Evolutionary conservation across 2,329 filamentous ascomycete species (phyloP).

Genomic region (Drechmeria coniospora): DNA sequence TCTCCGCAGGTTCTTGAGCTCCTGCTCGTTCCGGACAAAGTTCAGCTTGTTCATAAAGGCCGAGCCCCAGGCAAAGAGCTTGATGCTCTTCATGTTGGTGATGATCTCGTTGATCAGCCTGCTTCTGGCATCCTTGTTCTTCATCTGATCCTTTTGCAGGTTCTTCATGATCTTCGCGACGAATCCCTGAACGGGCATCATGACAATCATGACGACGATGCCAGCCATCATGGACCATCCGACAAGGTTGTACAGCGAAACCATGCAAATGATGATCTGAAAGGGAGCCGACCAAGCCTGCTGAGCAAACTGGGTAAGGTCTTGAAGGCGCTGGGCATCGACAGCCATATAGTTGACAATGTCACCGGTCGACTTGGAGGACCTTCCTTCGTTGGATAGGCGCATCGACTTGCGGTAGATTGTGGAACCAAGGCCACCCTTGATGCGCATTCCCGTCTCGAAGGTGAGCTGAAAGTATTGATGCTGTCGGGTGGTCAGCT

Average conservation of each 20-base stretch:
- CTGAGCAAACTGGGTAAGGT: constrained; percentile 87
- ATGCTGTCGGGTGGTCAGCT: no score
- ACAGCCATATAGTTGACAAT: constrained; percentile 99
- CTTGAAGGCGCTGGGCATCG: constrained; percentile 86
- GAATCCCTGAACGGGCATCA: constrained; percentile 90
- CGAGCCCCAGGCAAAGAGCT: constrained; percentile 92
- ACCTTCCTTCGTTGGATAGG: constrained; percentile 82
- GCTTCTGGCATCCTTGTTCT: constrained; percentile 92
- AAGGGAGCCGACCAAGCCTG: constrained; percentile 95
- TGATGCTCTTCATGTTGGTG: constrained; percentile 99
- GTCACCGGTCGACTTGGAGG: constrained; percentile 82
- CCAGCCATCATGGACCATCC: constrained; percentile 92
- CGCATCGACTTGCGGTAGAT: constrained; percentile 88
- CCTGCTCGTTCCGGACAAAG: constrained; percentile 86
- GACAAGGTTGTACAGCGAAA: constrained; percentile 88
- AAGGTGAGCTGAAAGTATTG: constrained; percentile 97
- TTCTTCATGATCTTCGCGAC: constrained; percentile 90
- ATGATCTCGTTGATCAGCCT: constrained; percentile 93
- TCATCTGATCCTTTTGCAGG: constrained; percentile 93
- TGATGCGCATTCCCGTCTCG: constrained; percentile 92
- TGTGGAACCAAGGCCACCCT: constrained; percentile 72
- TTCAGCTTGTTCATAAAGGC: constrained; percentile 98
- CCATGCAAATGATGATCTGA: constrained; percentile 90
- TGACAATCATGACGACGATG: constrained; percentile 86
- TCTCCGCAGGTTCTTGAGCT: constrained; percentile 87